Evolutionary conservation across 345 rosid species (phyloP).

Genomic region (Aurinia saxatilis): DNA sequence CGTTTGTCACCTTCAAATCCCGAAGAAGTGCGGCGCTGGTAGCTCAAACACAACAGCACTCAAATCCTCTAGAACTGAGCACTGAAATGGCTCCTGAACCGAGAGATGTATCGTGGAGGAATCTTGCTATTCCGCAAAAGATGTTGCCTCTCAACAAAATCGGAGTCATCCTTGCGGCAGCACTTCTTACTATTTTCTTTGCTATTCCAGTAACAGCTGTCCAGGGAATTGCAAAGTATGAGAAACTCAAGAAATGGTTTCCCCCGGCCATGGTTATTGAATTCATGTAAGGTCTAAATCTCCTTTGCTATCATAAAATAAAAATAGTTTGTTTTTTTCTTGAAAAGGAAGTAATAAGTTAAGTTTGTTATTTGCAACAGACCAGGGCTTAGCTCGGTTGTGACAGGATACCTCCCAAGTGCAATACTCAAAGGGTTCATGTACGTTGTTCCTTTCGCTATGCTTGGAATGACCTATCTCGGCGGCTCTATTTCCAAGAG

Average conservation of each 20-base stretch:
- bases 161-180: slow-evolving; percentile 62
- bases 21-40: slow-evolving; percentile 60
- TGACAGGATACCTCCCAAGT: slow-evolving; percentile 92
- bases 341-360: neutral
- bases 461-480: slow-evolving; percentile 62
- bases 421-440: slow-evolving; percentile 78
- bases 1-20: slow-evolving; percentile 78
- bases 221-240: slow-evolving; percentile 85
- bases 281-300: slow-evolving; percentile 51
- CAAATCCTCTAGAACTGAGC: slow-evolving; percentile 64
- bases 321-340: neutral
- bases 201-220: slow-evolving; percentile 90
- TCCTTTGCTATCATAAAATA: neutral
- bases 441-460: slow-evolving; percentile 66
- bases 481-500: slow-evolving; percentile 73
- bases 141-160: slow-evolving; percentile 52
- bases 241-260: slow-evolving; percentile 83
- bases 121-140: slow-evolving; percentile 46
- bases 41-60: slow-evolving; percentile 83
- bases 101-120: slow-evolving; percentile 74
- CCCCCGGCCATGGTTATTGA: slow-evolving; percentile 74
- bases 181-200: slow-evolving; percentile 75
- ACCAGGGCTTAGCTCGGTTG: slow-evolving; percentile 81
- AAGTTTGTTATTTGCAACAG: slow-evolving; percentile 31
- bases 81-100: slow-evolving; percentile 88